A percentile compares a stretch with the other conserved stretches of the same genome.
These are phyloP conservation scores for Wickerhamomyces mucosus DNA, from an alignment of 805 yeast species.

Conservation along the genomic window DNA sequence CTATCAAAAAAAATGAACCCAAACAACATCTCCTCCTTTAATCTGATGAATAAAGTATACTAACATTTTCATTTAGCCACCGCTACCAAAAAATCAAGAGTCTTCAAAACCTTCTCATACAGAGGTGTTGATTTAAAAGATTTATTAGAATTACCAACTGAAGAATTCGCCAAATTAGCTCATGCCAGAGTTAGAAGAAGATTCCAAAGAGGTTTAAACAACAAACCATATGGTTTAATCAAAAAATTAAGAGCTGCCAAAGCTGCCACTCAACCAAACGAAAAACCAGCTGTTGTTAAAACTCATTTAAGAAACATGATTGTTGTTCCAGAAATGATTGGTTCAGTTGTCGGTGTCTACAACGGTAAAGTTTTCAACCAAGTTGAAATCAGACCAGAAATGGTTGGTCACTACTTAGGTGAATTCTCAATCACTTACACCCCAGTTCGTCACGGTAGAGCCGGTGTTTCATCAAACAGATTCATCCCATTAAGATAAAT, in stretches of 20 bases:
- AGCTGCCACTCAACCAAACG: slow-evolving; percentile 80
- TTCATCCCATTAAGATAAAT: slow-evolving; percentile 62
- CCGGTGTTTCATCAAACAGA: slow-evolving; percentile 66
- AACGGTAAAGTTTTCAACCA: slow-evolving; percentile 99
- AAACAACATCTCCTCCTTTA: too few relatives aligned
- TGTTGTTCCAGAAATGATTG: slow-evolving; percentile 99
- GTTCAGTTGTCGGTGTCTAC: slow-evolving; percentile 97
- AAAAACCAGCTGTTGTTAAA: slow-evolving; percentile 97
- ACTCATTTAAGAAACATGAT: slow-evolving; percentile 99
- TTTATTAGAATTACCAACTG: slow-evolving; percentile 87
- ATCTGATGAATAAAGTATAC: too few relatives aligned
- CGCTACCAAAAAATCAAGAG: slow-evolving; percentile 71
- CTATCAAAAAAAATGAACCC: too few relatives aligned
- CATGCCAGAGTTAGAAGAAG: slow-evolving; percentile 99
- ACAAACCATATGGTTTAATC: slow-evolving; percentile 92
- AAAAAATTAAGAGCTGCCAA: slow-evolving; percentile 97
- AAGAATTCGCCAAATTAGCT: slow-evolving; percentile 94
- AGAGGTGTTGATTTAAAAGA: slow-evolving; percentile 97
- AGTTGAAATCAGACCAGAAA: slow-evolving; percentile 98
- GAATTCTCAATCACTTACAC: slow-evolving; percentile 99
- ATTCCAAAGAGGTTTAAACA: slow-evolving; percentile 94
- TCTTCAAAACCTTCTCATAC: slow-evolving; percentile 94
- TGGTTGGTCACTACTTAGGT: slow-evolving; percentile 99
- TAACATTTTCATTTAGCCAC: slow-evolving; percentile 22
- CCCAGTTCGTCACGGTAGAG: slow-evolving; percentile 99